Percentiles rank a stretch among this genome's conserved stretches.
These are phyloP conservation scores for Sporothrix euskadiensis DNA, from an alignment of 2,329 filamentous ascomycete species.

Conservation along the genomic window DNA sequence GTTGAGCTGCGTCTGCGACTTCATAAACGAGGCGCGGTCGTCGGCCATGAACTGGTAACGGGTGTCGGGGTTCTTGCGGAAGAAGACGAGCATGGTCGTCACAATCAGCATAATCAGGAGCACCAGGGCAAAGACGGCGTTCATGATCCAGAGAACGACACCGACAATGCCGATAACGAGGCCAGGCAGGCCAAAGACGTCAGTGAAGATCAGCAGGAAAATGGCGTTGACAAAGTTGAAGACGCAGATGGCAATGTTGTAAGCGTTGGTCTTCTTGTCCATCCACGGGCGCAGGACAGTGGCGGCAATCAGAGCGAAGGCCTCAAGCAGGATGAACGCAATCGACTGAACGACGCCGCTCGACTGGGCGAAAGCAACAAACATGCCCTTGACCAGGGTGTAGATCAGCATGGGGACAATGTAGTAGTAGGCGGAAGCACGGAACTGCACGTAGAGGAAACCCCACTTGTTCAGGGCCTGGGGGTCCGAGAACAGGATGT, in stretches of 20 bases:
- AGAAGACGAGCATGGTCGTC: slow-evolving; percentile 63
- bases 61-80: slow-evolving; percentile 82
- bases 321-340: slow-evolving; percentile 74
- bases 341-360: slow-evolving; percentile 70
- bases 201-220: slow-evolving; percentile 79
- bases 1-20: slow-evolving; percentile 73
- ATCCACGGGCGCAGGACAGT: slow-evolving; percentile 84
- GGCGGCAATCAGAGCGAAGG: slow-evolving; percentile 67
- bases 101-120: slow-evolving; percentile 77
- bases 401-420: slow-evolving; percentile 74
- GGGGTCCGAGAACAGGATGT: slow-evolving; percentile 86
- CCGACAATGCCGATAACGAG: slow-evolving; percentile 81
- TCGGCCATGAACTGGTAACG: slow-evolving; percentile 89
- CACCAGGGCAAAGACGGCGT: slow-evolving; percentile 73
- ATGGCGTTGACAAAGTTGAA: slow-evolving; percentile 82
- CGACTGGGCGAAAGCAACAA: slow-evolving; percentile 72
- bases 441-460: slow-evolving; percentile 87
- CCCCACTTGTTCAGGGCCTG: slow-evolving; percentile 88
- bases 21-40: slow-evolving; percentile 87
- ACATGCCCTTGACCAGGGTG: slow-evolving; percentile 75
- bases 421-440: slow-evolving; percentile 85
- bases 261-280: slow-evolving; percentile 91
- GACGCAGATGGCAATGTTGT: slow-evolving; percentile 81
- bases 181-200: slow-evolving; percentile 74
- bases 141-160: slow-evolving; percentile 79